Base-by-base conservation (phyloP, 225 moss, liverwort and hornwort genomes). In the Asterella californica region DNA sequence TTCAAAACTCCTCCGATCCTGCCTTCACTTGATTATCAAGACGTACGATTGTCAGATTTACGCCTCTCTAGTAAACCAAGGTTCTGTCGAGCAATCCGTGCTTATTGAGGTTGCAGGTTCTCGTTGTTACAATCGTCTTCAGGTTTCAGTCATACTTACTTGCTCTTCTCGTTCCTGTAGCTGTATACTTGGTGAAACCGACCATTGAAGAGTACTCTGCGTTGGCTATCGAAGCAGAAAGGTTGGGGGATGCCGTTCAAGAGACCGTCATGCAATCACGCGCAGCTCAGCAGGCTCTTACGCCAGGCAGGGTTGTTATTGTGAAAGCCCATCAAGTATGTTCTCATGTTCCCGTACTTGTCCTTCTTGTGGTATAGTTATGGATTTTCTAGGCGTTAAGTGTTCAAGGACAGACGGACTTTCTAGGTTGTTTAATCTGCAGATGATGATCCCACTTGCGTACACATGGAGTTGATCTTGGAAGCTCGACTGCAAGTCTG, bases 161-260 rank as follows among this genome's bases (percentile, higher is more conserved):
- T n/a, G n/a, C n/a, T n/a, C n/a, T n/a, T n/a, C n/a, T n/a, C n/a
- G n/a, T n/a, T 65, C 62, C 34, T 15, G 76, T 86, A 94, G 91
- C 74, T 95, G 97, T 70, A 92, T 95, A 84, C 88, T 99, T 79
- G 92, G 95, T 66, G 97, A n/a, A 94, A 30, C 91, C 97, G 50
- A 90, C 92, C 12, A 87, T 99, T 81, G 97, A 99, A 81, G 97
- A 99, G 34, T 99, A 99, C 78, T 93, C 89, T 77, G 81, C 92
- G 65, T 83, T 87, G 81, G 89, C 85, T 54, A 72, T 92, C 74
- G 97, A 94, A 82, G 89, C 85, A 87, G 97, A 93, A 82, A 93
- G 84, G 69, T 68, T 99, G 74, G 91, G 93, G 75, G 92, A 88
- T 65, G 82, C 86, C 72, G 80, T 91, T 63, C 97, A 95, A 90